Percentiles rank a stretch among this genome's conserved stretches.
Conservation (phyloP, 805 yeast species). For the Candida sithepensis region DNA sequence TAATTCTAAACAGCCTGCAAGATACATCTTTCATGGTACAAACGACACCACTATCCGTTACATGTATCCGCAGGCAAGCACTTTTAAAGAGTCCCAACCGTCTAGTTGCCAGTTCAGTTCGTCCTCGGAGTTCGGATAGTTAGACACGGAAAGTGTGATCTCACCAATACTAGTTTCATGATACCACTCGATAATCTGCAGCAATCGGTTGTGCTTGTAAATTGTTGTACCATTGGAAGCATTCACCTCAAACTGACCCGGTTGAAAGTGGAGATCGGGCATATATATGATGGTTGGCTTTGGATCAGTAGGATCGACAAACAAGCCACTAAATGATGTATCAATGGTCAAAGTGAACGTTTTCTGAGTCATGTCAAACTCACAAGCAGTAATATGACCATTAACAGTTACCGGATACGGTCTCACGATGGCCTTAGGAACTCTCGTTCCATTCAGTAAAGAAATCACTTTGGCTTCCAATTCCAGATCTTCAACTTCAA, state of each 20-base stretch:
- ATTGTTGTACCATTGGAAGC: slow-evolving; percentile 48
- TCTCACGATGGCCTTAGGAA: slow-evolving; percentile 68
- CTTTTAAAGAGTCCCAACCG: slow-evolving; percentile 26
- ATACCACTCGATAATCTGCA: slow-evolving; percentile 67
- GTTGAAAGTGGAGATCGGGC: slow-evolving; percentile 70
- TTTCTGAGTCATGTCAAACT: slow-evolving; percentile 52
- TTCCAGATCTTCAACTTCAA: slow-evolving; percentile 12
- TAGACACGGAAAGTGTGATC: slow-evolving; percentile 18
- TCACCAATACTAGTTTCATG: slow-evolving; percentile 39
- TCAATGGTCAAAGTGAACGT: slow-evolving; percentile 47
- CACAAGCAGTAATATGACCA: slow-evolving; percentile 54
- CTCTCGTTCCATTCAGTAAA: slow-evolving; percentile 57
- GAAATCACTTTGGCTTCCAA: slow-evolving; percentile 12
- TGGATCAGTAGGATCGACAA: neutral
- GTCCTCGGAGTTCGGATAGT: slow-evolving; percentile 5
- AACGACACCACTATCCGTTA: slow-evolving; percentile 9
- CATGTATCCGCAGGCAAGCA: slow-evolving; percentile 32
- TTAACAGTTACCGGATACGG: slow-evolving; percentile 67
- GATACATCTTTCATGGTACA: slow-evolving; percentile 15
- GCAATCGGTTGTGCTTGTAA: slow-evolving; percentile 46
- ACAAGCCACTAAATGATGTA: slow-evolving; percentile 16
- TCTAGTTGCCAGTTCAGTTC: slow-evolving; percentile 1
- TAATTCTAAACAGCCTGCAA: slow-evolving; percentile 30
- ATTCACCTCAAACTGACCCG: slow-evolving; percentile 44
- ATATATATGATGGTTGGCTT: slow-evolving; percentile 60